phyloP scores from a whole-genome alignment of 2,329 filamentous ascomycete genomes.

The Didymella glomerata region DNA sequence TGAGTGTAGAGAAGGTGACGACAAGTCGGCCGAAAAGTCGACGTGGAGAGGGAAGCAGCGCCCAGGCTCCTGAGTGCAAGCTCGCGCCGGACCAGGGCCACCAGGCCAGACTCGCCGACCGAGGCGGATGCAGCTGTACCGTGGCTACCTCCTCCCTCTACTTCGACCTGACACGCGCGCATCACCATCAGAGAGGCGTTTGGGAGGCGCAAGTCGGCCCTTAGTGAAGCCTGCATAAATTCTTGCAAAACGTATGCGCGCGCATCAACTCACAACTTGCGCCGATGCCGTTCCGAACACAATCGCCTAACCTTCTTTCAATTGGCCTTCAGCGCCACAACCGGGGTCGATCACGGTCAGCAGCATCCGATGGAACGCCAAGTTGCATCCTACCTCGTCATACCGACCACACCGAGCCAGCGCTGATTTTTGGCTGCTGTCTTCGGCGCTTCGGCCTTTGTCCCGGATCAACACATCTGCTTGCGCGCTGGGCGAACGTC shows the following conservation, averaged over 20 bases:
- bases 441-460: conserved; percentile 13
- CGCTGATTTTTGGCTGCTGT: conserved; percentile 4
- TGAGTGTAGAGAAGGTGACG: conserved; percentile 31
- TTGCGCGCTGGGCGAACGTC: conserved; percentile 1
- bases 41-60: conserved; percentile 38
- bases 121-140: conserved; percentile 26
- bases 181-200: conserved; percentile 8
- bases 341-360: conserved; percentile 27
- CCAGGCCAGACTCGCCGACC: conserved; percentile 37
- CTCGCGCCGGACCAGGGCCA: conserved; percentile 25
- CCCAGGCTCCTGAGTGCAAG: conserved; percentile 36
- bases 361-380: conserved; percentile 20
- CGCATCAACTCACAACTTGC: conserved; percentile 11
- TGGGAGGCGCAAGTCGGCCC: conserved; percentile 18
- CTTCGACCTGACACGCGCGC: conserved; percentile 14
- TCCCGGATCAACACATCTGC: background rate
- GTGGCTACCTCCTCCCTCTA: conserved; percentile 10
- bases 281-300: conserved; percentile 26
- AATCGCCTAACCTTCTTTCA: conserved; percentile 18
- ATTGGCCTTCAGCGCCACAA: conserved; percentile 32
- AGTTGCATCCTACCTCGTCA: conserved; percentile 17
- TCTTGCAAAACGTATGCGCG: conserved; percentile 10
- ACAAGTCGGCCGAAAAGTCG: conserved; percentile 34
- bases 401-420: conserved; percentile 5
- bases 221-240: conserved; percentile 5